phyloP scores from a whole-genome alignment of 106 monocot genomes.

The Posidonia australis region DNA sequence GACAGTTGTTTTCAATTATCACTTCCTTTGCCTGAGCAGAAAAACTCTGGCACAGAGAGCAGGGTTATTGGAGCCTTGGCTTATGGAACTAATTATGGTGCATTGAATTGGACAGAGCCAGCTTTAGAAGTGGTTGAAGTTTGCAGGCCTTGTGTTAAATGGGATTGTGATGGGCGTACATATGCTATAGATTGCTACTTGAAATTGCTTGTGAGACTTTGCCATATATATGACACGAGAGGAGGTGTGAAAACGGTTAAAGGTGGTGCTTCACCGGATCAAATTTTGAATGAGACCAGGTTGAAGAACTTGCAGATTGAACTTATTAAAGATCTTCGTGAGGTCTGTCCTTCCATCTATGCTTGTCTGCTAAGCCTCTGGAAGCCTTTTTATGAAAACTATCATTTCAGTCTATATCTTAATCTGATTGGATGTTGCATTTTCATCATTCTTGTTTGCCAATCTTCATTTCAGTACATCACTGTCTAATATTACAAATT shows the following conservation, averaged over 20 bases:
- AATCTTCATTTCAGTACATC: no score
- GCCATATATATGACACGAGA: conserved; percentile 97
- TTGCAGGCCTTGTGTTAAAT: conserved; percentile 89
- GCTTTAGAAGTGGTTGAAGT: conserved; percentile 96
- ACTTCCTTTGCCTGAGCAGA: conserved; percentile 86
- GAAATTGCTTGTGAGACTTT: conserved; percentile 96
- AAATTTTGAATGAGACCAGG: conserved; percentile 95
- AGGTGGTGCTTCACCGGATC: conserved; percentile 89
- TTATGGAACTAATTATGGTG: conserved; percentile 98
- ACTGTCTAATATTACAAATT: no score
- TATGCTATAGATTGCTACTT: conserved; percentile 98
- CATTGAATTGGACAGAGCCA: conserved; percentile 92
- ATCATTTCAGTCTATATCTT: background rate
- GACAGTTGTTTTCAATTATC: conserved; percentile 99
- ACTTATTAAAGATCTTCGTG: conserved; percentile 88
- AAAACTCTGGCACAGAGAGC: conserved; percentile 89
- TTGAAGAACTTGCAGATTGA: conserved; percentile 80
- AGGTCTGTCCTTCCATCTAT: conserved; percentile 32
- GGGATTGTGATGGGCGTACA: conserved; percentile 94
- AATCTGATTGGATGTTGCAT: no score
- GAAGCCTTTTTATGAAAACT: background rate
- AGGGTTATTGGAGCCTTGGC: conserved; percentile 98
- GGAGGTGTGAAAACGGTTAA: conserved; percentile 95
- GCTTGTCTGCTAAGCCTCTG: background rate
- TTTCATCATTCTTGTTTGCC: no score